These are phyloP conservation scores for Phytopythium montanum DNA, from an alignment of 352 stramenopile species.

Conservation along the genomic window DNA sequence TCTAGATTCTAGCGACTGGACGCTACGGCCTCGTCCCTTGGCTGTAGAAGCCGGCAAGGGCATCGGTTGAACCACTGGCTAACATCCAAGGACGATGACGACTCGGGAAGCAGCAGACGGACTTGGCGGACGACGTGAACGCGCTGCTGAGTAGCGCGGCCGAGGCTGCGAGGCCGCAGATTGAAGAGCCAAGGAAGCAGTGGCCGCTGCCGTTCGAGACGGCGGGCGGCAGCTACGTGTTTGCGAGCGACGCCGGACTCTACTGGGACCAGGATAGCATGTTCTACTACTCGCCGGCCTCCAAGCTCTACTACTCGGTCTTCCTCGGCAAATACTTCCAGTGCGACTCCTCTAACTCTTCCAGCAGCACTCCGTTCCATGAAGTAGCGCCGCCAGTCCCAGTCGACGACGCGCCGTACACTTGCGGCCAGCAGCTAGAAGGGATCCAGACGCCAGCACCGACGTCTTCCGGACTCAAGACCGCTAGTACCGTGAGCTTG, in stretches of 20 bases:
- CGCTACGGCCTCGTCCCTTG: background rate
- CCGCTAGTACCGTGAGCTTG: constrained; percentile 14
- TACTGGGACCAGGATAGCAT: constrained; percentile 82
- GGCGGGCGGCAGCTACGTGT: constrained; percentile 73
- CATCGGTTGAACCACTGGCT: background rate
- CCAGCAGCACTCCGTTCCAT: constrained; percentile 37
- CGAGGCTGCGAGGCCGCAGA: constrained; percentile 44
- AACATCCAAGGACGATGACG: background rate
- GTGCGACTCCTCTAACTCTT: constrained; percentile 20
- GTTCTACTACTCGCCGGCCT: constrained; percentile 80
- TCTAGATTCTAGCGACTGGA: background rate
- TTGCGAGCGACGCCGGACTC: constrained; percentile 53
- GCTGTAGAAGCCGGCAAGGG: background rate
- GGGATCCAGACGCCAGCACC: constrained; percentile 1
- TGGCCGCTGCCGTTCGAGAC: constrained; percentile 80
- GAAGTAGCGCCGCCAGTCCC: constrained; percentile 44
- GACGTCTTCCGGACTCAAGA: background rate
- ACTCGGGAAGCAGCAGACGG: constrained; percentile 16
- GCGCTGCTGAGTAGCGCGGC: constrained; percentile 55
- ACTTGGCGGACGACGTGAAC: constrained; percentile 49
- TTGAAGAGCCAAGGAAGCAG: constrained; percentile 71
- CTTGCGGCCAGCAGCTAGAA: background rate
- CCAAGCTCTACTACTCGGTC: constrained; percentile 72
- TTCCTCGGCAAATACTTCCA: constrained; percentile 68
- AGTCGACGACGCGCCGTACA: constrained; percentile 33